These are phyloP conservation scores for Auriculariales sp. DNA, from an alignment of 768 basidiomycete species.

Conservation along the genomic window DNA sequence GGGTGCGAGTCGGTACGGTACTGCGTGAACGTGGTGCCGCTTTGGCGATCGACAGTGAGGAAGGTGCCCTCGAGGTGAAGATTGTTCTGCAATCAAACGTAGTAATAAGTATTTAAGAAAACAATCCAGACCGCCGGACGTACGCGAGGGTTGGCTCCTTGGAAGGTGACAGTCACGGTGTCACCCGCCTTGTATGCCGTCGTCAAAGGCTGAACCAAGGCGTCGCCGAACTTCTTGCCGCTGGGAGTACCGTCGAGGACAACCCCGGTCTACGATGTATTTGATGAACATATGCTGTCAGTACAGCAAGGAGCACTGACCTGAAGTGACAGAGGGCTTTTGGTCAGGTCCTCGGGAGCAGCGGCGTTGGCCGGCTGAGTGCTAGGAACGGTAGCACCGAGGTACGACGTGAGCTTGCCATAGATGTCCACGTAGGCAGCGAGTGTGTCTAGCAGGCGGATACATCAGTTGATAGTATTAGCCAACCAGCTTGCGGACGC, in stretches of 20 bases:
- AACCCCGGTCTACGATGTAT: constrained; percentile 34
- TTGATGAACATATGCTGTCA: background rate
- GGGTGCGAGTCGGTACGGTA: constrained; percentile 68
- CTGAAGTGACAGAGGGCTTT: constrained; percentile 53
- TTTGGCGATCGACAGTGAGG: constrained; percentile 44
- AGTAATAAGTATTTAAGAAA: background rate
- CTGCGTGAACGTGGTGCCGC: constrained; percentile 33
- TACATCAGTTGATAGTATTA: too few species aligned
- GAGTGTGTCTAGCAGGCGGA: constrained; percentile 64
- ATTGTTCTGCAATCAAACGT: constrained; percentile 44
- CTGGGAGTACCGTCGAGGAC: constrained; percentile 43
- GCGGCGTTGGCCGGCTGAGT: constrained; percentile 41
- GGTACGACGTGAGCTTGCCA: constrained; percentile 45
- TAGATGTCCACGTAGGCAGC: constrained; percentile 73
- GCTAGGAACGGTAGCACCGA: constrained; percentile 30
- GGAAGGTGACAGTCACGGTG: constrained; percentile 47
- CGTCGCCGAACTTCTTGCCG: constrained; percentile 46
- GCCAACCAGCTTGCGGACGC: too few species aligned
- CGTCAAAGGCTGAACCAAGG: constrained; percentile 30
- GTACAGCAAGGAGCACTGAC: constrained; percentile 17
- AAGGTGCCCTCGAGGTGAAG: constrained; percentile 60
- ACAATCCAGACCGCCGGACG: constrained; percentile 10
- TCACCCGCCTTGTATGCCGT: constrained; percentile 40
- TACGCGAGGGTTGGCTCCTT: constrained; percentile 68
- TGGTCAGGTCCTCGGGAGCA: constrained; percentile 48